Conservation (phyloP, 768 basidiomycete species). For the Chalciporus piperatus region DNA sequence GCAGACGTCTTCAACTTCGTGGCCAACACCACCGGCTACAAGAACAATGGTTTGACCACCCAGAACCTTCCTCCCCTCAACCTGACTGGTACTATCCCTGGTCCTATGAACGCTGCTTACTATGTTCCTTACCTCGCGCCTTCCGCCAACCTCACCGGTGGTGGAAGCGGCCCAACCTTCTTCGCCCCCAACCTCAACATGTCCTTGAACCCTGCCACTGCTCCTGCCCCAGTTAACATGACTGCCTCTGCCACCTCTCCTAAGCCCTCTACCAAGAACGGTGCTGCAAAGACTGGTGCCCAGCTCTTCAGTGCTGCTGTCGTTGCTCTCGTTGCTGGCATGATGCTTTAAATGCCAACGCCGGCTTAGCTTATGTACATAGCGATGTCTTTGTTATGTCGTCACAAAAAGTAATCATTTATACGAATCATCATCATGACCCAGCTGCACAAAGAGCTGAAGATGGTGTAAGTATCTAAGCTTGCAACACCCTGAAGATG, state of each 20-base stretch:
- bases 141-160: conserved; percentile 35
- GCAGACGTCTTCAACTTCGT: conserved; percentile 54
- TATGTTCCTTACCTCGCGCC: conserved; percentile 49
- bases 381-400: neutral
- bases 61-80: conserved; percentile 37
- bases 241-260: conserved; percentile 17
- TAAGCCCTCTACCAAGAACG: conserved; percentile 1
- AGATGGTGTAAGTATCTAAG: too few relatives aligned
- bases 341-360: conserved; percentile 8
- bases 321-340: neutral
- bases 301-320: conserved; percentile 9
- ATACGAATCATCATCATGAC: too few relatives aligned
- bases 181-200: conserved; percentile 33
- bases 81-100: conserved; percentile 39
- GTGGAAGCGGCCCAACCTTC: conserved; percentile 43
- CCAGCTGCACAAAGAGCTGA: too few relatives aligned
- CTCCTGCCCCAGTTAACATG: conserved; percentile 42
- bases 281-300: conserved; percentile 2
- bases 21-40: conserved; percentile 44
- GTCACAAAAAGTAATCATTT: conserved; percentile 10
- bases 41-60: conserved; percentile 33
- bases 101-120: conserved; percentile 39
- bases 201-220: conserved; percentile 31
- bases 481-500: too few relatives aligned
- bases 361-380: neutral